Conservation (phyloP, 148 eudicot species). For the Chenopodium album region DNA sequence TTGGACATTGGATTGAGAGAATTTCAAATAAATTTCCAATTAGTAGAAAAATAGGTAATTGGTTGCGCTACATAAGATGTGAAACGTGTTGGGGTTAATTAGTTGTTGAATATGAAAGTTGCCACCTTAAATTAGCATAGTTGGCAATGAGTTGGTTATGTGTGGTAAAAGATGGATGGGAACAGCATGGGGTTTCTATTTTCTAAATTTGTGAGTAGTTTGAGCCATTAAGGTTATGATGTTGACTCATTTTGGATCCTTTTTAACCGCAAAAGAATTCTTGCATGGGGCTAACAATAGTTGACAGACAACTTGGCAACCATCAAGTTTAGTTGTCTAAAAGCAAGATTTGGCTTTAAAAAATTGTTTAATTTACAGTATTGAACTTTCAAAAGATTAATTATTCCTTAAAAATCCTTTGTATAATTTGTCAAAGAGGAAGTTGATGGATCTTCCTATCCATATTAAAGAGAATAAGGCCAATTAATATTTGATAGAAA, state of each 20-base stretch:
- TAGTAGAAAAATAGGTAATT: too few relatives aligned
- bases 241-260: conserved; percentile 10
- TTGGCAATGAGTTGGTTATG: conserved; percentile 19
- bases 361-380: background rate
- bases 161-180: conserved; percentile 19
- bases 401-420: too few relatives aligned
- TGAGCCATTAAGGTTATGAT: conserved; percentile 23
- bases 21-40: too few relatives aligned
- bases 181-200: conserved; percentile 11
- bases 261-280: background rate
- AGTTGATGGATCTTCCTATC: too few relatives aligned
- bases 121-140: conserved; percentile 12
- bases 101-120: background rate
- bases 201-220: conserved; percentile 14
- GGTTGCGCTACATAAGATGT: too few relatives aligned
- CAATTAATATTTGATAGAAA: too few relatives aligned
- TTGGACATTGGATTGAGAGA: background rate
- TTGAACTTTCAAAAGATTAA: background rate
- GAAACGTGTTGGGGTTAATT: background rate
- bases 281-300: background rate
- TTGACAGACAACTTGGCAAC: background rate
- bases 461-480: too few relatives aligned
- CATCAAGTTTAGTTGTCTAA: background rate
- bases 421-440: too few relatives aligned
- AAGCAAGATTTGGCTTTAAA: background rate